Conservation (phyloP, 805 yeast genomes). For the Cyberlindnera xylosilytica region DNA sequence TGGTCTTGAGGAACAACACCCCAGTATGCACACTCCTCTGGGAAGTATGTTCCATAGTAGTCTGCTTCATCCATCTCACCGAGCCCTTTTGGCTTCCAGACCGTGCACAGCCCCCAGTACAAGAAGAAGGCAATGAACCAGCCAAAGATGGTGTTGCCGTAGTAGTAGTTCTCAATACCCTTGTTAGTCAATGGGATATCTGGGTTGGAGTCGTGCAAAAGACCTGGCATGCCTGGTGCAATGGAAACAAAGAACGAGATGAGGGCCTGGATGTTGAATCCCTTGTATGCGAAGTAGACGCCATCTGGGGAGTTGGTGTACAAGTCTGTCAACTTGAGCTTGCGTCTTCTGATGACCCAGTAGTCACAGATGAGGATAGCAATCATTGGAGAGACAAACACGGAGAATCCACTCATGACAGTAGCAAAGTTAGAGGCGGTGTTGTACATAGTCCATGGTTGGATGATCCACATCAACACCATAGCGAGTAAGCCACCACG, state of each 20-base stretch:
- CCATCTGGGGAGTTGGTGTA: constrained; percentile 30
- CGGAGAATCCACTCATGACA: constrained; percentile 35
- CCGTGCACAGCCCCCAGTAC: constrained; percentile 28
- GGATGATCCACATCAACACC: constrained; percentile 31
- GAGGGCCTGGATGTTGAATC: constrained; percentile 42
- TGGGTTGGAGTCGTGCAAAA: constrained; percentile 33
- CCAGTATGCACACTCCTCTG: constrained; percentile 12
- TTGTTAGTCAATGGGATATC: constrained; percentile 17
- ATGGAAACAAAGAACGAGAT: constrained; percentile 38
- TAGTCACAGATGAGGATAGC: constrained; percentile 38
- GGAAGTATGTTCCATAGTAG: constrained; percentile 12
- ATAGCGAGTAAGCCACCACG: constrained; percentile 33
- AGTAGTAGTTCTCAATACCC: constrained; percentile 41
- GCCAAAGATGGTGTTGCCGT: constrained; percentile 44
- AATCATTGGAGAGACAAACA: constrained; percentile 34
- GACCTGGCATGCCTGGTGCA: constrained; percentile 51
- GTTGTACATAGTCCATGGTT: constrained; percentile 37
- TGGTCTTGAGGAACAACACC: constrained; percentile 13
- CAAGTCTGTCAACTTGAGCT: constrained; percentile 33
- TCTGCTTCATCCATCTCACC: constrained; percentile 16
- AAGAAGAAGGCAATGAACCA: constrained; percentile 37
- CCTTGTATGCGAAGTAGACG: constrained; percentile 35
- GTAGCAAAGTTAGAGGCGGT: constrained; percentile 30
- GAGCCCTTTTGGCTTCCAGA: constrained; percentile 12
- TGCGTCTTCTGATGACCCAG: constrained; percentile 33